A percentile compares a stretch with the other conserved stretches of the same genome.
Evolutionary conservation across 2,329 filamentous ascomycete species (phyloP).

Genomic region (Pseudogymnoascus sp.): DNA sequence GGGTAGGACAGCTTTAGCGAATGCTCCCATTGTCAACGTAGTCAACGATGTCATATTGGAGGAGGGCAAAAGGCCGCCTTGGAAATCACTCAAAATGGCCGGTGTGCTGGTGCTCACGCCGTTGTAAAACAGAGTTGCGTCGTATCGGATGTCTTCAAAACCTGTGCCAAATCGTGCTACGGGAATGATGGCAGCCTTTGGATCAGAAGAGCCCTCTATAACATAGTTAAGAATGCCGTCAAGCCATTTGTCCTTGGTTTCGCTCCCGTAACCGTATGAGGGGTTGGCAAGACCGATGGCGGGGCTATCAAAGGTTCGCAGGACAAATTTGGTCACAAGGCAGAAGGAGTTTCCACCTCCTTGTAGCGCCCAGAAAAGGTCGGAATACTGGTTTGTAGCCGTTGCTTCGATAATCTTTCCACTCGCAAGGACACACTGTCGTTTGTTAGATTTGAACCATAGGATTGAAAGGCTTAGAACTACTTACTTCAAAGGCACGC

Average conservation of each 20-base stretch:
- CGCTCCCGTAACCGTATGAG: conserved; percentile 10
- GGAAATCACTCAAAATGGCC: conserved; percentile 14
- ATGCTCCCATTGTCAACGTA: conserved; percentile 11
- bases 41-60: conserved; percentile 12
- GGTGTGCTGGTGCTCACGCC: conserved; percentile 9
- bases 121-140: conserved; percentile 16
- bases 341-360: conserved; percentile 31
- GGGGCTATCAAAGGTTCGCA: conserved; percentile 11
- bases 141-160: conserved; percentile 10
- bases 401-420: conserved; percentile 24
- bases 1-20: conserved; percentile 10
- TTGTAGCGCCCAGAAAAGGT: conserved; percentile 33
- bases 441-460: not conserved
- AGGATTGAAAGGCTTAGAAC: not conserved
- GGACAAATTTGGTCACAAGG: conserved; percentile 28
- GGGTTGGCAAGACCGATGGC: conserved; percentile 11
- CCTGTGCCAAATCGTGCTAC: conserved; percentile 11
- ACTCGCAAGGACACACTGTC: not conserved
- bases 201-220: conserved; percentile 10
- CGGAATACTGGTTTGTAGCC: conserved; percentile 17
- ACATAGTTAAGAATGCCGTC: conserved; percentile 15
- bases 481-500: not conserved
- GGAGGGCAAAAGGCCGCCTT: conserved; percentile 15
- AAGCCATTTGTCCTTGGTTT: conserved; percentile 13
- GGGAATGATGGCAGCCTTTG: conserved; percentile 17